Conservation (phyloP, 805 yeast genomes). For the Sugiyamaella boreocaroliniensis region DNA sequence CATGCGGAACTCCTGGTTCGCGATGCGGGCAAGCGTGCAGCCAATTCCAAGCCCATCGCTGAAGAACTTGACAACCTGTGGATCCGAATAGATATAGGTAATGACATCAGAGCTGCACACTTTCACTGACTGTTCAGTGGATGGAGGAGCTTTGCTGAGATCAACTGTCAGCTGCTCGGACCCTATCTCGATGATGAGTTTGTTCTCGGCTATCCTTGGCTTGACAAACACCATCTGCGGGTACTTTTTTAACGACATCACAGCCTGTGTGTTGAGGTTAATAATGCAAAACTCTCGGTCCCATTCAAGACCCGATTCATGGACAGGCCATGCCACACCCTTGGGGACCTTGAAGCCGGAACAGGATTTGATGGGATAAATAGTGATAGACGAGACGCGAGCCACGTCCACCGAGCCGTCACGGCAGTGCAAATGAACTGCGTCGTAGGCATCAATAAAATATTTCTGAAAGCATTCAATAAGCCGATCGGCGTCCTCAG, state of each 20-base stretch:
- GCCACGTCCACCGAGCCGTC: background rate
- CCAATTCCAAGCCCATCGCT: slow-evolving; percentile 26
- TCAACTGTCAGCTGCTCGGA: slow-evolving; percentile 11
- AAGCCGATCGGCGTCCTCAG: slow-evolving; percentile 32
- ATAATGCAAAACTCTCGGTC: slow-evolving; percentile 37
- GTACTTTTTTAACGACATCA: slow-evolving; percentile 32
- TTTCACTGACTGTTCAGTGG: background rate
- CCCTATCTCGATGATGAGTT: slow-evolving; percentile 13
- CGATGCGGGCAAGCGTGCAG: slow-evolving; percentile 33
- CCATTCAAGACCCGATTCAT: slow-evolving; percentile 32
- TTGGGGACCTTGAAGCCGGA: slow-evolving; percentile 29
- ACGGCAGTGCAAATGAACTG: background rate
- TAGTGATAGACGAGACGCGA: slow-evolving; percentile 23
- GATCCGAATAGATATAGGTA: slow-evolving; percentile 12
- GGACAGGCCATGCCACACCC: slow-evolving; percentile 27
- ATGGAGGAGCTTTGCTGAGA: background rate
- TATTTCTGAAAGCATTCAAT: slow-evolving; percentile 26
- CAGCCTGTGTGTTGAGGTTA: slow-evolving; percentile 24
- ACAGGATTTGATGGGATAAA: slow-evolving; percentile 43
- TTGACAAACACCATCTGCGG: slow-evolving; percentile 33
- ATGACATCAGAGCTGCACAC: slow-evolving; percentile 11
- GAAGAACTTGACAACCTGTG: slow-evolving; percentile 28
- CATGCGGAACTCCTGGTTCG: slow-evolving; percentile 8
- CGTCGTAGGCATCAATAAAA: slow-evolving; percentile 14
- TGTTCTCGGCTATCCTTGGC: slow-evolving; percentile 26